Conservation (phyloP, 352 stramenopile genomes). For the Phytophthora syringae region DNA sequence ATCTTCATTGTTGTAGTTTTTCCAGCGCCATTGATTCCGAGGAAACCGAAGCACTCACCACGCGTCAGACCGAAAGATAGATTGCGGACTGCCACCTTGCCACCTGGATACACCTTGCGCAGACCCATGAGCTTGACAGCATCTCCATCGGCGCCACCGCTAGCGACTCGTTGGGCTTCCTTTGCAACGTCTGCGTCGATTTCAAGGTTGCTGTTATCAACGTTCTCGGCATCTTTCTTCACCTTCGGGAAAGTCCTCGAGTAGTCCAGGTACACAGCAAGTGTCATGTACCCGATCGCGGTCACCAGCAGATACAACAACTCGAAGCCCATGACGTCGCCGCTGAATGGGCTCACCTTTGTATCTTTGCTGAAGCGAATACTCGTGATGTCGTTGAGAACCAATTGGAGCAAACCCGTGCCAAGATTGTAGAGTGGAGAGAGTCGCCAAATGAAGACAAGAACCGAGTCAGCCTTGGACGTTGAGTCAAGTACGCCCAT, state of each 20-base stretch:
- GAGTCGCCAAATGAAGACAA: conserved; percentile 72
- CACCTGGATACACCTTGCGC: conserved; percentile 78
- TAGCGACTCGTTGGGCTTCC: conserved; percentile 37
- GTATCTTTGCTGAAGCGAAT: conserved; percentile 22
- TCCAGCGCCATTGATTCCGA: conserved; percentile 94
- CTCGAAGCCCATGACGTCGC: conserved; percentile 57
- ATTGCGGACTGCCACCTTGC: conserved; percentile 77
- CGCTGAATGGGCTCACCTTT: conserved; percentile 53
- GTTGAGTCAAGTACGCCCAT: conserved; percentile 48
- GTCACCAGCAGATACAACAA: conserved; percentile 49
- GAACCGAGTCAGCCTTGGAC: conserved; percentile 42
- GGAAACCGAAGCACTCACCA: conserved; percentile 94
- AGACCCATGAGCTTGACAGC: conserved; percentile 59
- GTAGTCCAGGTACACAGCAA: conserved; percentile 65
- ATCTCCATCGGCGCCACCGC: conserved; percentile 23
- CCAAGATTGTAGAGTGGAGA: conserved; percentile 60
- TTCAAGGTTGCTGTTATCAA: neutral
- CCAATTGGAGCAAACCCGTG: conserved; percentile 34
- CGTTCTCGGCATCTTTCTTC: conserved; percentile 16
- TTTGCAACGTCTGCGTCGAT: conserved; percentile 41
- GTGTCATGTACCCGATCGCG: conserved; percentile 37
- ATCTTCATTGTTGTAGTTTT: conserved; percentile 96
- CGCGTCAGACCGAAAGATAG: conserved; percentile 77
- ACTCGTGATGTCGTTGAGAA: conserved; percentile 41
- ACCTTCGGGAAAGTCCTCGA: conserved; percentile 39